Evolutionary conservation across 352 stramenopile genomes (phyloP).

Genomic region (Globisporangium megalacanthum): DNA sequence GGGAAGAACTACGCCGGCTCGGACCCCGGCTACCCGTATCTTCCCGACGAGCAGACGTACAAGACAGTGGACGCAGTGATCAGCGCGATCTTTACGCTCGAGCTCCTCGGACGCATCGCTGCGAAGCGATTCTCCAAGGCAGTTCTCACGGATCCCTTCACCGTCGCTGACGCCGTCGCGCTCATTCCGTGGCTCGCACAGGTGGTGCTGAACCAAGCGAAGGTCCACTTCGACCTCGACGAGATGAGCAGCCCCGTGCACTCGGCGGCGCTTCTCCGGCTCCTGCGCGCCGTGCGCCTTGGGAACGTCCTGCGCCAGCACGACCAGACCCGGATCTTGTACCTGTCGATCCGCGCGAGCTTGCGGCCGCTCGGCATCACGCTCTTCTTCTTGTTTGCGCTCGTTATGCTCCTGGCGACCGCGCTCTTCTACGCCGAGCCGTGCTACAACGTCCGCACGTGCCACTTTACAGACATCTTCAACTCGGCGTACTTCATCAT

Average conservation of each 20-base stretch:
- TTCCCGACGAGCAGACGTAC: slow-evolving; percentile 35
- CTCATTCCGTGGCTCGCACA: slow-evolving; percentile 55
- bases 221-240: slow-evolving; percentile 17
- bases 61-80: slow-evolving; percentile 31
- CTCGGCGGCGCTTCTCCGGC: slow-evolving; percentile 31
- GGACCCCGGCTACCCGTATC: slow-evolving; percentile 50
- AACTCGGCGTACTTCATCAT: slow-evolving; percentile 83
- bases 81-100: slow-evolving; percentile 46
- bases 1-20: slow-evolving; percentile 43
- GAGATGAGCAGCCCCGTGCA: slow-evolving; percentile 14
- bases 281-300: slow-evolving; percentile 51
- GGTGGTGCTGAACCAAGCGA: slow-evolving; percentile 14
- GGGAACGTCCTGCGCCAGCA: slow-evolving; percentile 47
- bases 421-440: slow-evolving; percentile 73
- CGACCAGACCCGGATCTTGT: slow-evolving; percentile 57
- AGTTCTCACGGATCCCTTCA: slow-evolving; percentile 33
- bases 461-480: slow-evolving; percentile 79
- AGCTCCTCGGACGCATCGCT: slow-evolving; percentile 36
- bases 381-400: slow-evolving; percentile 71
- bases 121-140: slow-evolving; percentile 19
- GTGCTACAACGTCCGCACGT: slow-evolving; percentile 72
- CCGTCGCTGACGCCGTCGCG: slow-evolving; percentile 48
- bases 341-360: slow-evolving; percentile 46
- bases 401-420: slow-evolving; percentile 70
- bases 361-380: slow-evolving; percentile 53